Percentiles rank a stretch among this genome's conserved stretches.
These are phyloP conservation scores for Candida hungchunana DNA, from an alignment of 805 yeast species.

Conservation along the genomic window DNA sequence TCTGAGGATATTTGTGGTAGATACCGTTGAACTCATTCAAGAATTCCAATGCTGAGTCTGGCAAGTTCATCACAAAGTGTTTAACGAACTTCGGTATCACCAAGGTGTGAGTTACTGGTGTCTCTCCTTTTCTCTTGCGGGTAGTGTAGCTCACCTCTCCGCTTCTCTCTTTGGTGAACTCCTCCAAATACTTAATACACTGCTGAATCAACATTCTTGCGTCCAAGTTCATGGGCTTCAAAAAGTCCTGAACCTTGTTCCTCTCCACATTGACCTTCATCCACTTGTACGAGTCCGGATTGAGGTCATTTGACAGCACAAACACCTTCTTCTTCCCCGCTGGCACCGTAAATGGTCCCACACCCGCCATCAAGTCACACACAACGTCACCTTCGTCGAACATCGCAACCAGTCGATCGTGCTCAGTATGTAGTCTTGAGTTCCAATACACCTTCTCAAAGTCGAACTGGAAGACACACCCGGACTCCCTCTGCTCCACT, in stretches of 20 bases:
- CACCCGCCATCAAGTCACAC: slow-evolving; percentile 97
- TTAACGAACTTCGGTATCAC: slow-evolving; percentile 51
- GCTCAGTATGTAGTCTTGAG: slow-evolving; percentile 91
- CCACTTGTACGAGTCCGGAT: slow-evolving; percentile 78
- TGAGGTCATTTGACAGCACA: slow-evolving; percentile 89
- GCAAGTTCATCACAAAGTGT: slow-evolving; percentile 93
- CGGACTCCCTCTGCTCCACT: slow-evolving; percentile 85
- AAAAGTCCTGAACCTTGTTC: slow-evolving; percentile 61
- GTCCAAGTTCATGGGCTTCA: slow-evolving; percentile 64
- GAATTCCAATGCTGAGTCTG: slow-evolving; percentile 87
- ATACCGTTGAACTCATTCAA: slow-evolving; percentile 74
- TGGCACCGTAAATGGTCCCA: slow-evolving; percentile 97
- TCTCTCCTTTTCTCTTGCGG: slow-evolving; percentile 31
- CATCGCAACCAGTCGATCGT: slow-evolving; percentile 64
- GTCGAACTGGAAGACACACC: slow-evolving; percentile 82
- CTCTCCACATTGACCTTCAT: slow-evolving; percentile 56
- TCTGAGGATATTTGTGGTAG: slow-evolving; percentile 41
- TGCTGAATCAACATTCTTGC: slow-evolving; percentile 75
- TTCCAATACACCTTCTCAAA: slow-evolving; percentile 97
- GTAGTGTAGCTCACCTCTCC: slow-evolving; percentile 34
- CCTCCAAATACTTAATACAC: slow-evolving; percentile 48
- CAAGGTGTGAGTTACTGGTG: slow-evolving; percentile 20
- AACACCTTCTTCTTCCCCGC: slow-evolving; percentile 81
- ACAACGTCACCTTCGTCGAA: slow-evolving; percentile 69
- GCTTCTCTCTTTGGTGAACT: slow-evolving; percentile 39